Evolutionary conservation across 257 asterid genomes (phyloP), one percentile per base, ranked within the genome.

Genomic region (Anisodus acutangulus): DNA sequence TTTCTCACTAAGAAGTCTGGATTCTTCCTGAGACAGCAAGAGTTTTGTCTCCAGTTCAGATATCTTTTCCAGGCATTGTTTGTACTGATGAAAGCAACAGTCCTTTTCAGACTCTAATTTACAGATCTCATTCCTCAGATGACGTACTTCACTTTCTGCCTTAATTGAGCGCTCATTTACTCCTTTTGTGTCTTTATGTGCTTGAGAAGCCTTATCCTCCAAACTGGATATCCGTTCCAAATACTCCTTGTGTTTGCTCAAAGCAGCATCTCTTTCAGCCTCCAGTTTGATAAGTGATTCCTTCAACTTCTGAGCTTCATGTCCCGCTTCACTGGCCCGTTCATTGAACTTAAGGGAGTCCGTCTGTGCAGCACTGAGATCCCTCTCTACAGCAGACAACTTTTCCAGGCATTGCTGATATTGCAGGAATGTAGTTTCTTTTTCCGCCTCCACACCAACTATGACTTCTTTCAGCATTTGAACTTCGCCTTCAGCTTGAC

Each of bases 321-420:
- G 89, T 90, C 94, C 95, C 35, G 91, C 95, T 82, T 83, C 80
- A 76, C 89, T 57, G 59, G 94, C 92, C 86, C 87, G 89, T 80
- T 93, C 98, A 86, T 59, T 76, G 49, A 94, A 85, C 80, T 85
- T 86, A 81, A 37, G 35, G n/a, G 97, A 91, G 31, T 91, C 93
- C 85, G 83, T 86, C 76, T 90, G 92, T n/a, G 98, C 97, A 35
- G 67, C 79, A 62, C 26, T 59, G 13, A 96, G 93, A 90, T 91
- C 93, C 43, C 82, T 88, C 85, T 96, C 94, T 22, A 90, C 82
- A 85, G 88, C 86, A 2, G 91, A 87, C 19, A 93, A 87, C 91
- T 90, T 92, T 60, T 78, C 92, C 41, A 91, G 86, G 87, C 98
- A 94, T 78, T 85, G 88, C 87, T 92, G 93, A 87, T 96, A 94